Base-by-base conservation (phyloP, 371 early-diverging fungal genomes). In the Mortierella polycephala region DNA sequence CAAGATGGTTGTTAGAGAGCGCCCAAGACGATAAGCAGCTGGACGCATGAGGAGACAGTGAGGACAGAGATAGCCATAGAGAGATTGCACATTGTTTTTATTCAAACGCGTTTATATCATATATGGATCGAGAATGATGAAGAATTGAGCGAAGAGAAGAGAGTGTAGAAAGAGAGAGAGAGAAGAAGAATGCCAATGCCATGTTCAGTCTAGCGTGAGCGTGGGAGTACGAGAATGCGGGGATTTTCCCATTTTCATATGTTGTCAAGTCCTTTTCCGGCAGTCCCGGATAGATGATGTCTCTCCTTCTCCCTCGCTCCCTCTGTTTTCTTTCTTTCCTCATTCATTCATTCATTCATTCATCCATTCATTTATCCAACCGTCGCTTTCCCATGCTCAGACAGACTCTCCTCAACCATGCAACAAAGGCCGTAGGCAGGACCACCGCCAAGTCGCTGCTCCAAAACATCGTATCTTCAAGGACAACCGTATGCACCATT, bases 1-100 rank as follows among this genome's bases (percentile, higher is more conserved):
- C 81, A 90, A 86, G 59, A 86, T 92, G 84, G 93, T 95, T 57
- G 91, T 94, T 71, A 91, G 91, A 74, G 90, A 89, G 69, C 87
- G 94, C 67, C 90, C 91, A 69, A 86, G 92, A 85, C 86, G 92
- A 73, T 92, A 88, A 82, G 71, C 14, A 11, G n/a, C 14, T 12
- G 11, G 50, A 20, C 4, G 30, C 4, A 8, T 42, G 42, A 50
- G 13, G 47, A 14, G 45, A 47, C 12, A 20, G 60, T 10, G 20
- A 20, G 42, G n/a, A 39, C 41, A 40, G 11, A 57, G 14, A 58
- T 30, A 30, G 30, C 30, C 30, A 30, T 30, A 30, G 30, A 30
- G 4, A 4, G 30, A 30, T 30, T 30, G 30, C 30, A 30, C 30
- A 30, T 30, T 30, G 30, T 30, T 30, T 30, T 30, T 30, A 30